phyloP scores from a whole-genome alignment of 2,329 filamentous ascomycete genomes.

The Pseudogymnoascus sp. region DNA sequence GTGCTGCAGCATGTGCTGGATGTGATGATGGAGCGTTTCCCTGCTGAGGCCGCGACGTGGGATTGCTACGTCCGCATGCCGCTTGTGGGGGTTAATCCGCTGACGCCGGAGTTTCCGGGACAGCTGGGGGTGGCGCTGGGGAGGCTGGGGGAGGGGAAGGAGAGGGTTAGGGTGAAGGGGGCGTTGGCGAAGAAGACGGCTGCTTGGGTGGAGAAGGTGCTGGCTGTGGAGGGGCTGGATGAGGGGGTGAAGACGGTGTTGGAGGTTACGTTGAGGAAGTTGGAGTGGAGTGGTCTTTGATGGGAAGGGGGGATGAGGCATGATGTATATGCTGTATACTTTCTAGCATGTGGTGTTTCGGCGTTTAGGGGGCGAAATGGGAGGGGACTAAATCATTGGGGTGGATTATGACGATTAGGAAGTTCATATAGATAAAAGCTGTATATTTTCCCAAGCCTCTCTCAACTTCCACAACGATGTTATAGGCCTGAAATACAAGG shows the following conservation, averaged over 20 bases:
- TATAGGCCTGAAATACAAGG: background rate
- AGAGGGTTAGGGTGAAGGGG: constrained; percentile 37
- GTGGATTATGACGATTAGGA: background rate
- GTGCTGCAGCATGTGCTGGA: constrained; percentile 68
- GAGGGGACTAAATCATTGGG: background rate
- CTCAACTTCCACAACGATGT: background rate
- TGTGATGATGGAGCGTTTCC: constrained; percentile 50
- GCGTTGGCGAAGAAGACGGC: constrained; percentile 41
- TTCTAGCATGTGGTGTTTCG: background rate
- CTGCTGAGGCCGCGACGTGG: constrained; percentile 53
- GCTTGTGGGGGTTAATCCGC: constrained; percentile 54
- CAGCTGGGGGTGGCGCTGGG: constrained; percentile 59
- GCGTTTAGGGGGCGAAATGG: background rate
- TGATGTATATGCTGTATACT: background rate
- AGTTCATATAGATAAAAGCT: background rate
- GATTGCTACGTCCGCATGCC: constrained; percentile 65
- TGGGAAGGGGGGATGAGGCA: background rate
- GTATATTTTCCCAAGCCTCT: background rate
- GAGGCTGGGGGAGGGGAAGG: constrained; percentile 46
- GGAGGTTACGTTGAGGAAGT: constrained; percentile 34
- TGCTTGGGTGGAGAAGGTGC: constrained; percentile 46
- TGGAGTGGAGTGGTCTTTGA: constrained; percentile 14
- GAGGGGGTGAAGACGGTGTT: constrained; percentile 47
- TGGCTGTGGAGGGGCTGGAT: constrained; percentile 44
- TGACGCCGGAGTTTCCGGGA: constrained; percentile 62